Base-by-base conservation (phyloP, 1,284 basidiomycete genomes). In the Abortiporus biennis region DNA sequence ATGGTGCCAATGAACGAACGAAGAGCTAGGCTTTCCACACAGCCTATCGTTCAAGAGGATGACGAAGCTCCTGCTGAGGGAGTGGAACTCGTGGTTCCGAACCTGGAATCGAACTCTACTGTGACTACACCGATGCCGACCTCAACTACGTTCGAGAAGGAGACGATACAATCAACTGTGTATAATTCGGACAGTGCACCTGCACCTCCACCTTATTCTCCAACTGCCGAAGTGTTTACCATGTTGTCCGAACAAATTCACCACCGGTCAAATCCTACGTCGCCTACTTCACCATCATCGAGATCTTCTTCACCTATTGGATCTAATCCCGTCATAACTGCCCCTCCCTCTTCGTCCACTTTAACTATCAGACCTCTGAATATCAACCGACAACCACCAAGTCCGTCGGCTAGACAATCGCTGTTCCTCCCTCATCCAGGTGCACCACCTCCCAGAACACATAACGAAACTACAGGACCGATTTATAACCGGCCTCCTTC, bases 381-480 rank as follows among this genome's bases (percentile, higher is more conserved):
- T 22, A 25, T 6, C n/a, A n/a, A n/a, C n/a, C n/a, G n/a, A n/a
- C n/a, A n/a, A 9, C 6, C 36, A 24, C 1, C 45, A 17, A 4
- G 38, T 41, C 2, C 32, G 42, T 15, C 43, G 31, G 16, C 45
- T 68, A 72, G 15, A 68, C 65, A 30, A 32, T 78, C 71, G 40
- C 57, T 81, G 17, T 87, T 85, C 58, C 66, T 80, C 13, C 85
- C 84, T 0, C 83, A 86, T 53, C 84, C 83, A 0, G 80, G 81
- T 52, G 84, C 84, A 1, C 84, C 84, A 0, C 82, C 79, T 39
- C 69, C 78, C 0, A 55, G 67, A 1, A 51, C 58, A 11, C 45
- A n/a, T n/a, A n/a, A n/a, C n/a, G n/a, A 61, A 13, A 62, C 68
- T 9, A 53, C 62, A 23, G 79, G 79, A 0, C 79, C 81, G 0